phyloP scores from a whole-genome alignment of 2,329 filamentous ascomycete genomes.

The Cadophora luteo-olivacea region DNA sequence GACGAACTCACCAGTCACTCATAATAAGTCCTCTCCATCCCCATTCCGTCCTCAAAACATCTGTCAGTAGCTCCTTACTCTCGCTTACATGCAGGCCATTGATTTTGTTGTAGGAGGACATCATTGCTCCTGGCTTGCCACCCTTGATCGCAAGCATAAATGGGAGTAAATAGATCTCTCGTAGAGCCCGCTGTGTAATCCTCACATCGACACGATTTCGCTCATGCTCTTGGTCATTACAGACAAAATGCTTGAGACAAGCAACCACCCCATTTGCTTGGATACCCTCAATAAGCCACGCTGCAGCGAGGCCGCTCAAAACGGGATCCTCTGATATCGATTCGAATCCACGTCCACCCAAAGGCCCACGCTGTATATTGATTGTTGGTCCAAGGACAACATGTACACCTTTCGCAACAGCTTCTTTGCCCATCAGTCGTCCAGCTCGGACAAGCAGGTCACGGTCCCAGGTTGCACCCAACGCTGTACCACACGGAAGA shows the following conservation, averaged over 20 bases:
- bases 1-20: slow-evolving; percentile 48
- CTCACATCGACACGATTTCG: slow-evolving; percentile 43
- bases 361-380: slow-evolving; percentile 54
- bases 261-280: slow-evolving; percentile 50
- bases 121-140: slow-evolving; percentile 50
- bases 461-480: background rate
- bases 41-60: slow-evolving; percentile 51
- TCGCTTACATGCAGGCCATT: slow-evolving; percentile 52
- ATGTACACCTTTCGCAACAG: slow-evolving; percentile 71
- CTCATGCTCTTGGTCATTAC: slow-evolving; percentile 50
- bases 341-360: slow-evolving; percentile 56
- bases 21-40: slow-evolving; percentile 52
- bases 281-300: slow-evolving; percentile 50
- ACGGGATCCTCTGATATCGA: slow-evolving; percentile 55
- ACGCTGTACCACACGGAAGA: background rate
- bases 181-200: slow-evolving; percentile 46
- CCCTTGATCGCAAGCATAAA: slow-evolving; percentile 52
- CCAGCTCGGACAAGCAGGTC: background rate
- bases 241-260: slow-evolving; percentile 53
- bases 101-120: slow-evolving; percentile 54
- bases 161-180: slow-evolving; percentile 52
- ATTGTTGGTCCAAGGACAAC: slow-evolving; percentile 71
- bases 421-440: slow-evolving; percentile 69
- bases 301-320: slow-evolving; percentile 51
- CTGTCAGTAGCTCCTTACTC: slow-evolving; percentile 45